Conservation (phyloP, 1,139 yeast genomes). For the Tardiomyces digboiensis region DNA sequence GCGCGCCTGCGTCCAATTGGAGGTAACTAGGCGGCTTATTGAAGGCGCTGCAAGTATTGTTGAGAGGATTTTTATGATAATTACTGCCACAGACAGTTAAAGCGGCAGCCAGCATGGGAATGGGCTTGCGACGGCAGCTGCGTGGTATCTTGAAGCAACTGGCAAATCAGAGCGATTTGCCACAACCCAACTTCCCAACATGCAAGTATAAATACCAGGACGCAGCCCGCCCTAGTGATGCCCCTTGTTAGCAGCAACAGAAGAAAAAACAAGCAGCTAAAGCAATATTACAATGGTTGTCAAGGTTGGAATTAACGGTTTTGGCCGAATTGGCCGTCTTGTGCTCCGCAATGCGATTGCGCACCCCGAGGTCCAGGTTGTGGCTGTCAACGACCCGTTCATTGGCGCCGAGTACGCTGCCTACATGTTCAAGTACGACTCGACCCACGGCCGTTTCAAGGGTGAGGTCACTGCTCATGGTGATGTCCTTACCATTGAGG, state of each 20-base stretch:
- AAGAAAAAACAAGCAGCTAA: neutral
- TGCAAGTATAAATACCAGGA: neutral
- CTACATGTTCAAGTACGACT: conserved; percentile 83
- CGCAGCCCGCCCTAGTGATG: neutral
- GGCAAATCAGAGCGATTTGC: neutral
- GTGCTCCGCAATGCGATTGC: conserved; percentile 62
- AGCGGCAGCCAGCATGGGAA: too few relatives aligned
- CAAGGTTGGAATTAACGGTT: conserved; percentile 75
- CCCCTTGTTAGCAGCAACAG: neutral
- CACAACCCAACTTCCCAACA: neutral
- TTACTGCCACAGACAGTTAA: too few relatives aligned
- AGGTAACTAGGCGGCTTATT: too few relatives aligned
- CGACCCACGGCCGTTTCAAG: conserved; percentile 70
- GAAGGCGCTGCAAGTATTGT: too few relatives aligned
- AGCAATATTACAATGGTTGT: conserved; percentile 25
- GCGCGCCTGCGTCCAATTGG: too few relatives aligned
- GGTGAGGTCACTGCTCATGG: conserved; percentile 59
- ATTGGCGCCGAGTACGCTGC: conserved; percentile 77
- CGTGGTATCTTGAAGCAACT: neutral
- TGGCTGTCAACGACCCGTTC: conserved; percentile 80
- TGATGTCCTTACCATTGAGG: conserved; percentile 52
- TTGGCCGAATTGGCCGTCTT: conserved; percentile 86
- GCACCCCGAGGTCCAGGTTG: conserved; percentile 63
- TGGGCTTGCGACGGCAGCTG: neutral
- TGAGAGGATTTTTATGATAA: too few relatives aligned